Base-by-base conservation (phyloP, 345 rosid genomes). In the Populus deltoides region DNA sequence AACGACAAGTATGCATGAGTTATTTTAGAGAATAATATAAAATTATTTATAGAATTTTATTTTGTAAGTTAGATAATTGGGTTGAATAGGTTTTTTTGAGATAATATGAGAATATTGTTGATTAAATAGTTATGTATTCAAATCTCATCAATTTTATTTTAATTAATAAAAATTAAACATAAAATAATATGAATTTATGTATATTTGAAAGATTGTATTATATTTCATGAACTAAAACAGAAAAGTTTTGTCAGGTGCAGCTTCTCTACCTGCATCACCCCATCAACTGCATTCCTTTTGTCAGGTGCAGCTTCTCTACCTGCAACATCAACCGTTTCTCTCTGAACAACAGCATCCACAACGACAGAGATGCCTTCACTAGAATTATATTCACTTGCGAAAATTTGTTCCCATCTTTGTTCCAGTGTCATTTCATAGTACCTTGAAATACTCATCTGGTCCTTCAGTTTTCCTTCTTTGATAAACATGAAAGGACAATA, bases 401-500 rank as follows among this genome's bases (percentile, higher is more conserved):
- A 67, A 51, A 79, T 20, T 16, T 57, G 62, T 15, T 79, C 69
- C 81, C 82, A 79, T 31, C 36, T 20, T 36, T n/a, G n/a, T n/a
- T n/a, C n/a, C n/a, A n/a, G n/a, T n/a, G n/a, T n/a, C n/a, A n/a
- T n/a, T n/a, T n/a, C 65, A 10, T 79, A 59, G 13, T 27, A 79
- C 6, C 61, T 74, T 59, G 78, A 79, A 22, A 33, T 43, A 1
- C 53, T 70, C 61, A 79, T 7, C 68, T 79, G 82, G 2, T 79
- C 74, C 47, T 79, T 24, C n/a, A 61, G 36, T 8, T 11, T 17
- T 69, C 43, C 70, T 5, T 79, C 82, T 43, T 43, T 73, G 18
- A 79, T 69, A 10, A 79, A 79, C 47, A 74, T 74, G 70, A 74
- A 79, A 24, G 82, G 78, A 70, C 20, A 41, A 18, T 45, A 79